Base-by-base conservation (phyloP, 805 yeast species). In the Saturnispora sanitii region DNA sequence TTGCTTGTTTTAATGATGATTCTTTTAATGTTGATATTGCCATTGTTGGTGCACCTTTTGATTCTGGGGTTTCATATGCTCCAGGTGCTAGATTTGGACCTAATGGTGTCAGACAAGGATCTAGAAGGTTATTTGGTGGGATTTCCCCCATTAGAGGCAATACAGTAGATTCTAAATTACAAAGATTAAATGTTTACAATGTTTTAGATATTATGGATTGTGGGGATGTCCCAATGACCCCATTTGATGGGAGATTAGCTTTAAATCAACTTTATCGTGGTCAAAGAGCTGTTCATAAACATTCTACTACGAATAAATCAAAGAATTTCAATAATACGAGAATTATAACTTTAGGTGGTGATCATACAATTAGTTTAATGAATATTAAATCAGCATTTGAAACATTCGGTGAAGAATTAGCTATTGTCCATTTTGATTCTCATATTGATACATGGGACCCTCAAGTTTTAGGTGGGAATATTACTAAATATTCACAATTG, bases 391-490 rank as follows among this genome's bases (percentile, higher is more conserved):
- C 77, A 11, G 74, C 73, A 2, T 70, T 61, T 46, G 79, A 75
- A 48, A 59, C 64, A 22, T 64, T 55, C 43, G 74, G 33, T 1
- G 60, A 62, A 27, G 55, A 53, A 71, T 41, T 75, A 6, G 67
- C 73, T 4, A 76, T 75, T n/a, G 55, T 75, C 15, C 82, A 78
- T 53, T 78, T 78, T 47, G 85, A 78, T 53, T 68, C 80, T 20
- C 86, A 79, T 55, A 67, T 79, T 33, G 86, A 79, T 57, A 78
- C 85, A 2, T 79, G 84, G 81, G 68, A 77, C 47, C 86, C 86
- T 4, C 56, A 64, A 38, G 70, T 67, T 16, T 61, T 77, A 27
- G 84, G 84, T 9, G 85, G 84, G 4, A 79, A 75, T 6, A 57
- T 77, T 19, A 62, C 79, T 11, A 65, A 71, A 47, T 78, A 79